Percentiles rank a stretch among this genome's conserved stretches.
Conservation (phyloP, 495 filamentous ascomycete species). For the Saxophila tyrrhenica region DNA sequence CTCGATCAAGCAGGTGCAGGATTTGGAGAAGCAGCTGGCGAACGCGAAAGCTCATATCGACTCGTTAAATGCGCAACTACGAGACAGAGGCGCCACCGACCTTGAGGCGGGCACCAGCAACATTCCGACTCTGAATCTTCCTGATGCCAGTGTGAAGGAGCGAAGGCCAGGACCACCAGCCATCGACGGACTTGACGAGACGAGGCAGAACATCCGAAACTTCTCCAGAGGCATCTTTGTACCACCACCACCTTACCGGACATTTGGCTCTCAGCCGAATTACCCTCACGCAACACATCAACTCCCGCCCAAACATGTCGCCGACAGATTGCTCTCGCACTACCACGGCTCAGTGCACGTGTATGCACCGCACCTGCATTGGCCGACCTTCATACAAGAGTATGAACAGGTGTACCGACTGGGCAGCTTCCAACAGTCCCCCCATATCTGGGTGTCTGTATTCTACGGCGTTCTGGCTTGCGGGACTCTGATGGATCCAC, state of each 20-base stretch:
- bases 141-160: constrained; percentile 54
- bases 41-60: constrained; percentile 61
- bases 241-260: constrained; percentile 60
- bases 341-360: constrained; percentile 70
- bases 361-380: constrained; percentile 76
- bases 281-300: constrained; percentile 40
- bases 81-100: constrained; percentile 40
- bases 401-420: constrained; percentile 67
- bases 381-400: constrained; percentile 67
- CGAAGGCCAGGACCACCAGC: constrained; percentile 38
- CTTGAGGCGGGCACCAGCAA: constrained; percentile 45
- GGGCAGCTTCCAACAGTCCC: constrained; percentile 51
- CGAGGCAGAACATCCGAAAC: constrained; percentile 60
- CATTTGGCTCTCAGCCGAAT: constrained; percentile 37
- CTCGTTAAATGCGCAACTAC: constrained; percentile 51
- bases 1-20: constrained; percentile 97
- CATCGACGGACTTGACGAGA: constrained; percentile 57
- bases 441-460: constrained; percentile 65
- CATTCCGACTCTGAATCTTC: constrained; percentile 53
- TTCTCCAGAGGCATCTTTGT: constrained; percentile 74
- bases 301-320: constrained; percentile 57
- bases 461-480: constrained; percentile 79
- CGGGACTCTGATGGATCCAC: constrained; percentile 56
- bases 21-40: constrained; percentile 83
- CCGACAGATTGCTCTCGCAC: constrained; percentile 63